phyloP scores from a whole-genome alignment of 1,284 basidiomycete genomes.

The Xanthoconium separans region DNA sequence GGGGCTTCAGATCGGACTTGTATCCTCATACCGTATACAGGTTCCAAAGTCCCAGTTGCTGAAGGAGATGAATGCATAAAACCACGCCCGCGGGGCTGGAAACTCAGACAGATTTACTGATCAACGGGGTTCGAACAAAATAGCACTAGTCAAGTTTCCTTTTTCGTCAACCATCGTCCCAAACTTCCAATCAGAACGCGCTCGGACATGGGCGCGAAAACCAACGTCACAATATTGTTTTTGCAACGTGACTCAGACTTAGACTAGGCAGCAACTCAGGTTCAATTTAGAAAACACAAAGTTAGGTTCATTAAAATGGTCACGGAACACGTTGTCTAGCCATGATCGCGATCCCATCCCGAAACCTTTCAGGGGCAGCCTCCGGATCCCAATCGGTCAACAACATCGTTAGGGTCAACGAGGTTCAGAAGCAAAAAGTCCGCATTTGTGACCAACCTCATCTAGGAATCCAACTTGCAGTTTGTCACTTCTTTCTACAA shows the following conservation, averaged over 20 bases:
- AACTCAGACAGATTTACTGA: not conserved
- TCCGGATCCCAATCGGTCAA: slow-evolving; percentile 8
- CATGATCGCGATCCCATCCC: not conserved
- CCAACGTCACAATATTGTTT: too few relatives aligned
- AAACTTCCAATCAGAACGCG: too few relatives aligned
- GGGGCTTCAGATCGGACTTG: not conserved
- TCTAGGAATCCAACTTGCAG: slow-evolving; percentile 39
- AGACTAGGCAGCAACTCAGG: not conserved
- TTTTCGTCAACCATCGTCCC: too few relatives aligned
- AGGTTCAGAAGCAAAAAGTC: not conserved
- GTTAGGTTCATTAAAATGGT: slow-evolving; percentile 21
- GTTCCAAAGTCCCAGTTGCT: not conserved
- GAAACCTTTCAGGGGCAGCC: slow-evolving; percentile 11
- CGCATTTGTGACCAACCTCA: slow-evolving; percentile 12
- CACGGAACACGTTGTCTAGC: slow-evolving; percentile 7
- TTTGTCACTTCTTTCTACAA: slow-evolving; percentile 52
- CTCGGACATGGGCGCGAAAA: too few relatives aligned
- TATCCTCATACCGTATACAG: not conserved
- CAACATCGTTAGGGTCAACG: slow-evolving; percentile 6
- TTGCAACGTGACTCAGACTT: too few relatives aligned
- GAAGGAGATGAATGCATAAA: not conserved
- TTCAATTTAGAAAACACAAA: slow-evolving; percentile 7
- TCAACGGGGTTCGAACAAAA: too few relatives aligned
- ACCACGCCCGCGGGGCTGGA: not conserved
- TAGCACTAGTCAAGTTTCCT: not conserved